A percentile compares a stretch with the other conserved stretches of the same genome.
Evolutionary conservation across 2,329 filamentous ascomycete species (phyloP).

Genomic region (Hypoxylon sp.): DNA sequence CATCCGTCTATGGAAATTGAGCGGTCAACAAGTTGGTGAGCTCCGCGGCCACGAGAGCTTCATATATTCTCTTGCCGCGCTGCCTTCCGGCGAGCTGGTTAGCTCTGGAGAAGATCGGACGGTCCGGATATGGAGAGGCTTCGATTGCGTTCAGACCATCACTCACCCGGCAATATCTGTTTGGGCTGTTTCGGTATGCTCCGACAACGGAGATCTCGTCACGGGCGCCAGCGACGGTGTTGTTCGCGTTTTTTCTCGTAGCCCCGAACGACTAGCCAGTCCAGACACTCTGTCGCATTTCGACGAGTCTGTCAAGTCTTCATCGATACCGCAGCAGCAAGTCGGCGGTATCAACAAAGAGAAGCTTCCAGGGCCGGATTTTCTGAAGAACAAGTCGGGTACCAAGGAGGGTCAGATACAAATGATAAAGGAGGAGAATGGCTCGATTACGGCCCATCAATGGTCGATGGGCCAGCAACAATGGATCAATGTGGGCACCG

Average conservation of each 20-base stretch:
- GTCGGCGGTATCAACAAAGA: conserved; percentile 90
- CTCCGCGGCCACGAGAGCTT: conserved; percentile 93
- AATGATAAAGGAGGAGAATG: conserved; percentile 87
- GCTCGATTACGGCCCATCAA: conserved; percentile 86
- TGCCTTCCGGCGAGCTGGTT: conserved; percentile 88
- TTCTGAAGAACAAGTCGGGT: conserved; percentile 83
- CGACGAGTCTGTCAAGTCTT: conserved; percentile 84
- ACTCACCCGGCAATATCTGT: conserved; percentile 97
- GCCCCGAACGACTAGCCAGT: conserved; percentile 77
- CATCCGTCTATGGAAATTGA: conserved; percentile 87
- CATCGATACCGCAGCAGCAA: conserved; percentile 89
- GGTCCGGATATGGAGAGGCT: conserved; percentile 87
- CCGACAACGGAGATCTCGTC: conserved; percentile 90
- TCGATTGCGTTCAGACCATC: conserved; percentile 91
- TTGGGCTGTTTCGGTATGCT: conserved; percentile 89
- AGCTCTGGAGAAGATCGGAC: conserved; percentile 97
- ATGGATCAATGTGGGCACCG: conserved; percentile 93
- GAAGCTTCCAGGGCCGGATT: conserved; percentile 89
- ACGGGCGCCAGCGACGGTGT: conserved; percentile 91
- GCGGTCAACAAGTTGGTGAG: conserved; percentile 81
- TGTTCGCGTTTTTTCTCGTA: conserved; percentile 86
- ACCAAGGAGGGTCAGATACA: conserved; percentile 98
- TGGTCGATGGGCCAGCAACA: conserved; percentile 82
- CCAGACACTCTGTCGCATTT: conserved; percentile 79
- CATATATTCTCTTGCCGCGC: conserved; percentile 85